phyloP scores from a whole-genome alignment of 352 stramenopile species.

The Pythium oligandrum region DNA sequence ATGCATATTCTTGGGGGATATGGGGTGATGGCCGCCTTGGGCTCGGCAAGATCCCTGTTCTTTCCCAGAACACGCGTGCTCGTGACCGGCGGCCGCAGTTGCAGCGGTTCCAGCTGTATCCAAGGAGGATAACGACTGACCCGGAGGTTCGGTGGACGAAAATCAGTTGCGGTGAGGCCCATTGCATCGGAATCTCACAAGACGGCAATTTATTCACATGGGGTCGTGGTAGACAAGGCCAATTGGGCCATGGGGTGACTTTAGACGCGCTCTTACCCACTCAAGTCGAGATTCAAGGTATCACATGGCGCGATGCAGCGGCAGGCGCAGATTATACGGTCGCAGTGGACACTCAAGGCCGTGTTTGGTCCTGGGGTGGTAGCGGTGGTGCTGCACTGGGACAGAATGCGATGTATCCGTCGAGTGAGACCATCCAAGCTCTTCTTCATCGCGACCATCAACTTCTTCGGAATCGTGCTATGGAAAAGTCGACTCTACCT shows the following conservation, averaged over 20 bases:
- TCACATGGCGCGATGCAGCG: slow-evolving; percentile 39
- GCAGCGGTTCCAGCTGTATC: slow-evolving; percentile 53
- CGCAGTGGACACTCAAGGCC: slow-evolving; percentile 52
- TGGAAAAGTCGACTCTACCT: slow-evolving; percentile 14
- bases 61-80: slow-evolving; percentile 31
- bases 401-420: slow-evolving; percentile 12
- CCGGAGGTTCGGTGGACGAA: slow-evolving; percentile 27
- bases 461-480: slow-evolving; percentile 6
- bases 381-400: slow-evolving; percentile 63
- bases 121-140: slow-evolving; percentile 9
- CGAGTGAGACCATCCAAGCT: slow-evolving; percentile 23
- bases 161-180: slow-evolving; percentile 67
- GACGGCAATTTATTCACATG: slow-evolving; percentile 62
- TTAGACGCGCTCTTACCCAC: slow-evolving; percentile 27
- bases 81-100: slow-evolving; percentile 43
- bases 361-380: slow-evolving; percentile 81
- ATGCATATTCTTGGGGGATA: slow-evolving; percentile 79
- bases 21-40: slow-evolving; percentile 70
- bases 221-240: slow-evolving; percentile 71
- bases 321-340: slow-evolving; percentile 78
- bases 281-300: slow-evolving; percentile 2
- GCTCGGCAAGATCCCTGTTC: slow-evolving; percentile 52
- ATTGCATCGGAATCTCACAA: slow-evolving; percentile 63
- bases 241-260: slow-evolving; percentile 65
- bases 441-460: slow-evolving; percentile 40